These are phyloP conservation scores for Cutaneotrichosporon cutaneum DNA, from an alignment of 1,284 basidiomycete genomes.

Conservation along the genomic window DNA sequence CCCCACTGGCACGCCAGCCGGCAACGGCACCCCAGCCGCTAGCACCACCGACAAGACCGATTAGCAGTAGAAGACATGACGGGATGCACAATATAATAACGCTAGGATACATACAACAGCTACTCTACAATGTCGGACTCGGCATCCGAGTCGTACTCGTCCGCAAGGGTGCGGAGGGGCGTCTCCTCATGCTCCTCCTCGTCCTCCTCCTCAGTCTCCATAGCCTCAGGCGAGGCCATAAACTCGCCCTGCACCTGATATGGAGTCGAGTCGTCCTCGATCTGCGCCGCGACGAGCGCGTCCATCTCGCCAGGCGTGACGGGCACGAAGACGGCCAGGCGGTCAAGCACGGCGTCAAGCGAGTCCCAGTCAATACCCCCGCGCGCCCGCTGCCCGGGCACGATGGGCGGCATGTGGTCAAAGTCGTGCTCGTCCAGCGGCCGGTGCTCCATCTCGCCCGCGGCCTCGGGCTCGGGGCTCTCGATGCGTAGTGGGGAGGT, in stretches of 20 bases:
- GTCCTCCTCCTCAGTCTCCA: neutral
- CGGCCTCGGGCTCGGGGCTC: neutral
- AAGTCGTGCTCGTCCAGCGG: neutral
- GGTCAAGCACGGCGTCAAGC: neutral
- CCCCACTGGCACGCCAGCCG: neutral
- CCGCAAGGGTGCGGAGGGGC: neutral
- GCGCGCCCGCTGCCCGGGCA: neutral
- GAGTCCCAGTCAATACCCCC: slow-evolving; percentile 2
- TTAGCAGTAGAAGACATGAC: neutral
- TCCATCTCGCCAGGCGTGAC: slow-evolving; percentile 11
- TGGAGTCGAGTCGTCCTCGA: neutral
- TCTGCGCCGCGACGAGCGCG: slow-evolving; percentile 4
- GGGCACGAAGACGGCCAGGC: slow-evolving; percentile 5
- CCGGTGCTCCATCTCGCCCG: neutral
- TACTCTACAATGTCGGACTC: slow-evolving; percentile 6
- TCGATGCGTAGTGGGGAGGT: neutral
- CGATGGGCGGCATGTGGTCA: neutral
- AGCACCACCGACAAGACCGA: too few species aligned
- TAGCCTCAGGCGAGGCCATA: neutral
- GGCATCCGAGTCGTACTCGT: slow-evolving; percentile 1
- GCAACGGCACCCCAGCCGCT: too few species aligned
- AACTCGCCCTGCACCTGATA: neutral
- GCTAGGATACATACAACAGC: neutral
- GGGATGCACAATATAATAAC: neutral
- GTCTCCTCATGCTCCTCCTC: neutral